Evolutionary conservation across 2,329 filamentous ascomycete species (phyloP).

Genomic region (Paraconiothyrium sp.): DNA sequence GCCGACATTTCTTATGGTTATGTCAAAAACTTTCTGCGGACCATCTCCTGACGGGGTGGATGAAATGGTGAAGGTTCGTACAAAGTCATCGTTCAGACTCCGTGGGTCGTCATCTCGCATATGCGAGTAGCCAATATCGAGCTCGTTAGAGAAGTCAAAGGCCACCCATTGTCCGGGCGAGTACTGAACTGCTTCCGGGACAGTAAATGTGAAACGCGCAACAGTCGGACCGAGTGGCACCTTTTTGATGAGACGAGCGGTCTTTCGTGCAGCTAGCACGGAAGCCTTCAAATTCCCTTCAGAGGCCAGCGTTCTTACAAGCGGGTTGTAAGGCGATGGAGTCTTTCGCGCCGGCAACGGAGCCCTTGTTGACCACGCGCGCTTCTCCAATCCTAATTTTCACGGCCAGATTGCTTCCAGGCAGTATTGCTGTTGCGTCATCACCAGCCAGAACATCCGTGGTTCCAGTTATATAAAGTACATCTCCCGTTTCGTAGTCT

Average conservation of each 20-base stretch:
- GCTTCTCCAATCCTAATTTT: conserved; percentile 70
- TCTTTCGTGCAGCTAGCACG: conserved; percentile 4
- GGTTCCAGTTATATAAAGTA: conserved; percentile 77
- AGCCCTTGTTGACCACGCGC: conserved; percentile 71
- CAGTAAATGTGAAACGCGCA: conserved; percentile 69
- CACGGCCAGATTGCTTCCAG: conserved; percentile 77
- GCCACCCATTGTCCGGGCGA: conserved; percentile 80
- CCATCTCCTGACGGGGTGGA: conserved; percentile 57
- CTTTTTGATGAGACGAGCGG: conserved; percentile 67
- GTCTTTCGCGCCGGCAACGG: conserved; percentile 71
- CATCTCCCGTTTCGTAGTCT: conserved; percentile 75
- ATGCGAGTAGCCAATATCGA: conserved; percentile 79
- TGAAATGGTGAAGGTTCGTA: conserved; percentile 85
- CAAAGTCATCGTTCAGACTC: conserved; percentile 83
- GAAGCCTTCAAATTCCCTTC: conserved; percentile 60
- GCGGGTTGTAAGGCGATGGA: conserved; percentile 81
- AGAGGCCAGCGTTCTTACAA: conserved; percentile 69
- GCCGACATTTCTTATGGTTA: conserved; percentile 76
- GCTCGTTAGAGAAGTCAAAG: conserved; percentile 73
- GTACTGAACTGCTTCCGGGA: conserved; percentile 61
- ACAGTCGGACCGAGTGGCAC: conserved; percentile 72
- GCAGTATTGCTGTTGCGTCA: conserved; percentile 69
- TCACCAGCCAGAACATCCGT: conserved; percentile 72
- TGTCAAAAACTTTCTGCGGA: conserved; percentile 67
- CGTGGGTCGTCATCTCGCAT: conserved; percentile 84